phyloP scores from a whole-genome alignment of 176 grass and related monocot species.

The Oryza coarctata region DNA sequence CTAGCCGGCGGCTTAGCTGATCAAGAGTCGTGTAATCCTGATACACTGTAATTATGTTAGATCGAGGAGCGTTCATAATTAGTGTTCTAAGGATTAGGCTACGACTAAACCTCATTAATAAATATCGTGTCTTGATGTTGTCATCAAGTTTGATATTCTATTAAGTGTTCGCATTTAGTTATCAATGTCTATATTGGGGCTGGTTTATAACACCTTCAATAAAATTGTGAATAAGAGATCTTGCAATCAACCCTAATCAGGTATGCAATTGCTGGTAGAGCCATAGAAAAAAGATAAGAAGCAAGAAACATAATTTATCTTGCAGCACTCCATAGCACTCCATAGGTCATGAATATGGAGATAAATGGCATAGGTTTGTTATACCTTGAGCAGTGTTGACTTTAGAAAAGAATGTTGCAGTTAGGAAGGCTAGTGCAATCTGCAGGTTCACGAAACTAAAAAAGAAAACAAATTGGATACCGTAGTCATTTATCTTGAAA shows the following conservation, averaged over 20 bases:
- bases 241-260: constrained; percentile 73
- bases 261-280: constrained; percentile 79
- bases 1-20: no score
- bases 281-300: constrained; percentile 32
- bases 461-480: constrained; percentile 90
- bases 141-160: no score
- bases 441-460: constrained; percentile 91
- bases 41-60: no score
- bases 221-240: constrained; percentile 68
- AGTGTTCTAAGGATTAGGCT: no score
- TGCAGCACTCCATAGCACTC: constrained; percentile 5
- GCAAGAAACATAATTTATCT: constrained; percentile 30
- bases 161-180: no score
- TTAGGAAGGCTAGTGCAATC: constrained; percentile 79
- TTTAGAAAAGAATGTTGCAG: constrained; percentile 68
- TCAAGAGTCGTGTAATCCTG: no score
- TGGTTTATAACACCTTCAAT: constrained; percentile 78
- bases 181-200: no score
- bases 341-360: background rate
- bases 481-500: constrained; percentile 76
- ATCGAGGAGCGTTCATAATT: no score
- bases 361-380: constrained; percentile 1
- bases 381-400: constrained; percentile 86
- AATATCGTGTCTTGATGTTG: no score
- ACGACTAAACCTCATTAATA: no score